These are phyloP conservation scores for Aplosporella prunicola DNA, from an alignment of 2,329 filamentous ascomycete genomes.

Conservation along the genomic window DNA sequence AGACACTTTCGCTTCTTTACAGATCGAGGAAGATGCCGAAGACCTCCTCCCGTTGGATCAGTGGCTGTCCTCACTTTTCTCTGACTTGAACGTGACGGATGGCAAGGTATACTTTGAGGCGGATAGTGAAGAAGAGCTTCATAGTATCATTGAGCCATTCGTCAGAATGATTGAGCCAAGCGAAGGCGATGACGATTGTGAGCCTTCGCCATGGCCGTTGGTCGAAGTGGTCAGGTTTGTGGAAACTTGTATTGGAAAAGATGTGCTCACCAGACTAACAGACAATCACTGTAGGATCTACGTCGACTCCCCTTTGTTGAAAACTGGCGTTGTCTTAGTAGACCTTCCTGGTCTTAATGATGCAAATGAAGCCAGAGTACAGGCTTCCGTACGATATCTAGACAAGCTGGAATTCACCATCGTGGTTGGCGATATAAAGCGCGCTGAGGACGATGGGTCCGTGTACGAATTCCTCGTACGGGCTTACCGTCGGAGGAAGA, in stretches of 20 bases:
- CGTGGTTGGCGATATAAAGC: conserved; percentile 15
- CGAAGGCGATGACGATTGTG: too few species aligned
- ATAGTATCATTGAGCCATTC: neutral
- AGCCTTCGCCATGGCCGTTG: conserved; percentile 17
- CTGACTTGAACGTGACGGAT: neutral
- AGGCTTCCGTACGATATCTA: conserved; percentile 13
- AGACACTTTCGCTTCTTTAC: too few species aligned
- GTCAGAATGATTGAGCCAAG: too few species aligned
- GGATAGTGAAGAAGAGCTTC: neutral
- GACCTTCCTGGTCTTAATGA: conserved; percentile 16
- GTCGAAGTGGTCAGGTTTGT: conserved; percentile 14
- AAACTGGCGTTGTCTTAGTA: conserved; percentile 13
- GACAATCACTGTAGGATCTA: too few species aligned
- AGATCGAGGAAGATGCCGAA: too few species aligned
- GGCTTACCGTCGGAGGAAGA: conserved; percentile 13
- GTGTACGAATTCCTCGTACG: conserved; percentile 13
- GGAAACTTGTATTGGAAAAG: neutral
- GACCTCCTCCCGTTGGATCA: too few species aligned
- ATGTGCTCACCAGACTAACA: too few species aligned
- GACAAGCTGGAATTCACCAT: conserved; percentile 16
- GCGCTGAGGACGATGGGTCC: conserved; percentile 10
- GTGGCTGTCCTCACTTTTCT: neutral
- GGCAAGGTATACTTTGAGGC: neutral
- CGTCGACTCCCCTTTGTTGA: conserved; percentile 11
- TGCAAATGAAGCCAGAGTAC: conserved; percentile 13